Base-by-base conservation (phyloP, 371 early-diverging fungal species). In the Apophysomyces trapeziformis region DNA sequence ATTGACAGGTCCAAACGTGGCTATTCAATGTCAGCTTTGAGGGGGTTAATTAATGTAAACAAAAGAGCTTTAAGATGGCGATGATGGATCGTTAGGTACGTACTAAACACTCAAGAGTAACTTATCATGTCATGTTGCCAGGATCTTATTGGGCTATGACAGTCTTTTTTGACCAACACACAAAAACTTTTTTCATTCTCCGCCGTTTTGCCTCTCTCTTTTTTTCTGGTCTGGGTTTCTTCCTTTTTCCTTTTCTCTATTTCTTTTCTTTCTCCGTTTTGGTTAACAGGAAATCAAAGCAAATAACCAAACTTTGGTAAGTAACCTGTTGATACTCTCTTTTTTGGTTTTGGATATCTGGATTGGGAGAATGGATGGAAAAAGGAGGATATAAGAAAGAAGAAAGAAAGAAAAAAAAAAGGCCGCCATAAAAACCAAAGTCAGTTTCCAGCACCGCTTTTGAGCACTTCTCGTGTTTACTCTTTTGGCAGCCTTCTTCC, bases 401-500 rank as follows among this genome's bases (percentile, higher is more conserved):
- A 9, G 54, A 21, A 50, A 16, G 9, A 16, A 4, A 50, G 21
- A 50, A 50, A 50, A 50, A 50, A 21, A 47, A 47, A 50, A 21
- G 32, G 32, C 54, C 54, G 54, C 54, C 54, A 50, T 50, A 50
- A 50, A 63, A 58, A 63, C 56, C 44, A 68, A 68, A 68, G 68
- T 68, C 68, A 62, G 66, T 59, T 63, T 68, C 58, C 47, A 58
- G 21, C 59, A 44, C 62, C 68, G 63, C 63, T 26, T 26, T 62
- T 26, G 39, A 26, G 39, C 38, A 60, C 44, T 26, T 26, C 32
- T 60, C 45, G 60, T 60, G 60, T 60, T 60, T 60, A 60, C 60
- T 7, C 60, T 60, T 60, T 60, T 60, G 60, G 60, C 60, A 60
- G 60, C 45, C 38, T 60, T 60, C 41, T 18, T 45, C 39, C 38